Base-by-base conservation (phyloP, 306 rosid species). In the Carpinus fangiana region DNA sequence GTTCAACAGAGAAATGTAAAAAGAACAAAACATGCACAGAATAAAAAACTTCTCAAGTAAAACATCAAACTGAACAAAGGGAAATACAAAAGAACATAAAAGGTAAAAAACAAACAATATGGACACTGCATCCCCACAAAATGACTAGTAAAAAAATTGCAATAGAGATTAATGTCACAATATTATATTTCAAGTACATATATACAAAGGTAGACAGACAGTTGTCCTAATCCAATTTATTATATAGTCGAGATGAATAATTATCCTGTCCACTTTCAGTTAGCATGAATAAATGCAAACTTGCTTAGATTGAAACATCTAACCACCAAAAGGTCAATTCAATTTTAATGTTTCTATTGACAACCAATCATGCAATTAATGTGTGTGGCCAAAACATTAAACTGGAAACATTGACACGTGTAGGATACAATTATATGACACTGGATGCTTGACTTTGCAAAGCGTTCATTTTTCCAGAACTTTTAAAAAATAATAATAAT, bases 1-100 rank as follows among this genome's bases (percentile, higher is more conserved):
- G 60, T 66, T 47, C 83, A 81, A 47, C 1, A 61, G 26, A 34
- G 28, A 54, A 12, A 38, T 12, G 56, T 7, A 51, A 41, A 61
- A 20, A 20, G 26, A 28, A 41, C 36, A 73, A 79, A 18, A 13
- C 5, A 54, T 17, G 34, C 17, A 17, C 20, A 0, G 17, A 38
- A 52, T 17, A 18, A 72, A 72, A 50, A 21, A 48, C n/a, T 17
- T 34, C 17, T 34, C 60, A 18, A 17, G 61, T 70, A 18, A 28
- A 28, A 31, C n/a, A 64, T 36, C 41, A 64, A 2, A 5, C 45
- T 2, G 17, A 64, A 64, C 18, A 64, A 16, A 2, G 70, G 5
- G 61, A 55, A 55, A 55, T 6, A 14, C 46, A 34, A 64, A 64
- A 41, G 8, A 41, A 6, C 45, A 18, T 16, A 52, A 16, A 52